Conservation (phyloP, 192 early-diverging fungal genomes). For the Dimargaris verticillata region DNA sequence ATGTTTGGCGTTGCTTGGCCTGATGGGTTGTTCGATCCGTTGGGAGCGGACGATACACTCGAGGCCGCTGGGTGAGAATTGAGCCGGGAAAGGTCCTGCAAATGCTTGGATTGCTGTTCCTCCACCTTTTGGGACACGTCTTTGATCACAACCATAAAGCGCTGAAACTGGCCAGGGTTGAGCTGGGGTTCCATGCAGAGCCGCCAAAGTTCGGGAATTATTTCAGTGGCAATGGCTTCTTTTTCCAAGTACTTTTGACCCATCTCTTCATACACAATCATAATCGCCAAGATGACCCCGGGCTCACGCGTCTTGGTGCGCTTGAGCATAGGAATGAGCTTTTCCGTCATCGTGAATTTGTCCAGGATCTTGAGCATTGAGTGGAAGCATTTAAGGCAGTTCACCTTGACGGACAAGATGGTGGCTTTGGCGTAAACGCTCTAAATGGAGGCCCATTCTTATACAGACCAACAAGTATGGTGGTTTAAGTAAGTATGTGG, state of each 20-base stretch:
- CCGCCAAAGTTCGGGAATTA: constrained; percentile 65
- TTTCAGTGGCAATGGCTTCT: constrained; percentile 51
- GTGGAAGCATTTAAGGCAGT: constrained; percentile 51
- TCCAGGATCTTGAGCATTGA: constrained; percentile 47
- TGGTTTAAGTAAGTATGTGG: no score
- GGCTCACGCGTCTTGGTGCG: constrained; percentile 64
- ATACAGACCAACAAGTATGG: no score
- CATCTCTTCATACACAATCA: constrained; percentile 66
- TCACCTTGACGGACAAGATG: constrained; percentile 50
- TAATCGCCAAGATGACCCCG: constrained; percentile 55
- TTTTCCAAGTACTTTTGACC: constrained; percentile 47
- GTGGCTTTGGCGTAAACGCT: constrained; percentile 50
- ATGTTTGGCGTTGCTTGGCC: neutral
- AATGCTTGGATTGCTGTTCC: constrained; percentile 37
- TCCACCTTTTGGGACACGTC: constrained; percentile 37
- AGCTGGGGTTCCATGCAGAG: constrained; percentile 51
- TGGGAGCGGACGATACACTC: neutral
- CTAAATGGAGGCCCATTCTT: no score
- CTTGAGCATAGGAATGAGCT: constrained; percentile 58
- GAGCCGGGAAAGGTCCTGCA: constrained; percentile 35
- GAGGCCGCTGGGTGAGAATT: constrained; percentile 15
- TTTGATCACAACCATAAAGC: constrained; percentile 40
- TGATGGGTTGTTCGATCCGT: neutral
- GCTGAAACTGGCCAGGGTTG: constrained; percentile 51
- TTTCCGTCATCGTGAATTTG: constrained; percentile 50